Percentiles rank a stretch among this genome's conserved stretches.
Conservation (phyloP, 768 basidiomycete genomes). For the Sistotremastrum suecicum region DNA sequence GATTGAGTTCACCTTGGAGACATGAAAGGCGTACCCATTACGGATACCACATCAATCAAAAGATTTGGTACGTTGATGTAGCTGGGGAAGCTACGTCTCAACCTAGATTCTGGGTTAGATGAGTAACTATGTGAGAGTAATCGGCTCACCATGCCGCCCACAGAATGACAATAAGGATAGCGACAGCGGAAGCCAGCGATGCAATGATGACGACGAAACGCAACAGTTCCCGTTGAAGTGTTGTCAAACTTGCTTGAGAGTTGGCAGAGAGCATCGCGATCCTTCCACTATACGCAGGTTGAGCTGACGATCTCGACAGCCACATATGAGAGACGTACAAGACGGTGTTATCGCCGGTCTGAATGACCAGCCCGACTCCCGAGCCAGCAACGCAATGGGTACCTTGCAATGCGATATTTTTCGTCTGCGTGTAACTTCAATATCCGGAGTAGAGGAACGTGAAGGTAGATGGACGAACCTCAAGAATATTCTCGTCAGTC, state of each 20-base stretch:
- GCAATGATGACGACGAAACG: constrained; percentile 42
- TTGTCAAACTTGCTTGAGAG: constrained; percentile 23
- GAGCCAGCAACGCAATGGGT: constrained; percentile 37
- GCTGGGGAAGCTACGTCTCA: constrained; percentile 22
- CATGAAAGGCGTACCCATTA: constrained; percentile 23
- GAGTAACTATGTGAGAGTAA: constrained; percentile 2
- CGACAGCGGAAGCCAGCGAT: constrained; percentile 26
- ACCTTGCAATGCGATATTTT: constrained; percentile 46
- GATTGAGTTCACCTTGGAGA: not conserved
- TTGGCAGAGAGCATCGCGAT: constrained; percentile 24
- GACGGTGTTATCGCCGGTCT: constrained; percentile 34
- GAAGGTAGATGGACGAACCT: constrained; percentile 1
- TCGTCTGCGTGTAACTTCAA: too few species aligned
- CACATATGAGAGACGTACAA: constrained; percentile 13
- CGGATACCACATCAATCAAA: constrained; percentile 43
- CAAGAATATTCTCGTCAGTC: constrained; percentile 18
- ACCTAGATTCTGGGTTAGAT: constrained; percentile 20
- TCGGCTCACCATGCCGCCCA: constrained; percentile 24
- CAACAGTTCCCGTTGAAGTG: constrained; percentile 39
- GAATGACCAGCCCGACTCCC: constrained; percentile 33
- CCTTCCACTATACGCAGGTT: constrained; percentile 16
- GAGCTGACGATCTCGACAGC: not conserved
- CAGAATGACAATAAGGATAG: constrained; percentile 33
- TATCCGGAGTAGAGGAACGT: too few species aligned
- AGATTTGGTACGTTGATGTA: constrained; percentile 37